Percentiles rank a stretch among this genome's conserved stretches.
Evolutionary conservation across 75 land plant genomes (phyloP).

Genomic region (Selaginella moellendorffii): DNA sequence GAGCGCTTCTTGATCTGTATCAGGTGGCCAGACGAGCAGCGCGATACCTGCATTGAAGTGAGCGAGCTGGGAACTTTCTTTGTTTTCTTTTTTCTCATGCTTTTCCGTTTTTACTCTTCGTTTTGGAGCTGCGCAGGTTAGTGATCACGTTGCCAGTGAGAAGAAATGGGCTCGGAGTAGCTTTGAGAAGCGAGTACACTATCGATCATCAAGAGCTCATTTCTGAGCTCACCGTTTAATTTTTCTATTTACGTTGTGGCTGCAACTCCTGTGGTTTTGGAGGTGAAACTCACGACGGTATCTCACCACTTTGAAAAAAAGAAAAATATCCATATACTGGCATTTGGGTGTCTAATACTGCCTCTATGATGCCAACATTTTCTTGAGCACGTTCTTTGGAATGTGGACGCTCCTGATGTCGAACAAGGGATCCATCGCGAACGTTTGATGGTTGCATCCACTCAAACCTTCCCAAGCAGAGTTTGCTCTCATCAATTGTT

Average conservation of each 20-base stretch:
- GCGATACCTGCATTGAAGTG: constrained; percentile 53
- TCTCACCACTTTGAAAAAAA: constrained; percentile 95
- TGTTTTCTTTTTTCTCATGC: neutral
- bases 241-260: no score
- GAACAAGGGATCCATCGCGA: constrained; percentile 61
- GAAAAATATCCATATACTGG: constrained; percentile 82
- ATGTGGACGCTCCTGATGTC: constrained; percentile 74
- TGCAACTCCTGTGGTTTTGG: no score
- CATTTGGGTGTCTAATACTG: constrained; percentile 81
- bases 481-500: no score
- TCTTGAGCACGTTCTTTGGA: constrained; percentile 54
- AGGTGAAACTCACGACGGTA: no score
- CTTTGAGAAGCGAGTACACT: constrained; percentile 75
- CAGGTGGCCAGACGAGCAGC: constrained; percentile 69
- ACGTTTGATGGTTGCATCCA: constrained; percentile 62
- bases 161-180: constrained; percentile 63
- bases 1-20: neutral
- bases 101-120: neutral
- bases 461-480: no score
- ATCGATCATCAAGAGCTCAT: constrained; percentile 87
- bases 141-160: constrained; percentile 60
- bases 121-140: constrained; percentile 32
- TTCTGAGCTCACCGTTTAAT: no score
- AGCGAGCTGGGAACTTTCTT: neutral
- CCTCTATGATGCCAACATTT: constrained; percentile 84